phyloP scores from a whole-genome alignment of 192 early-diverging fungal species.

The Gryganskiella cystojenkinii region DNA sequence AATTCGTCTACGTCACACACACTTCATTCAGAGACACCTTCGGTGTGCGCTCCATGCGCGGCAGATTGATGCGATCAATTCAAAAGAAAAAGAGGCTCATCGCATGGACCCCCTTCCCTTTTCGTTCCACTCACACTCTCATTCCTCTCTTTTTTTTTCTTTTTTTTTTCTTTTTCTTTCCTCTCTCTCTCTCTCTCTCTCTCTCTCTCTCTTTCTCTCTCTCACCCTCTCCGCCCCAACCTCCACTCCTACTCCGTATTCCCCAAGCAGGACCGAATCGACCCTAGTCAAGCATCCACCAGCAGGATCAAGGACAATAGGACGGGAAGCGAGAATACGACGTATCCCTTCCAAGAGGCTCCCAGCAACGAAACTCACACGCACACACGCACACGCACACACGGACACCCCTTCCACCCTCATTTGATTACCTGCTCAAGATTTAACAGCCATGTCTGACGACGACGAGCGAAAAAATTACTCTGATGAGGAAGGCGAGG shows the following conservation, averaged over 20 bases:
- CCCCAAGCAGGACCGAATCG: slow-evolving; percentile 1
- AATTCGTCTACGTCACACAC: too few species aligned
- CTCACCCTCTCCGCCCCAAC: slow-evolving; percentile 4
- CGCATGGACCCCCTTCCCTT: slow-evolving; percentile 2
- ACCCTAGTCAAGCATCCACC: too few species aligned
- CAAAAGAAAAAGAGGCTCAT: too few species aligned
- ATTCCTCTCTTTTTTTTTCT: slow-evolving; percentile 2
- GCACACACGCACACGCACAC: not conserved
- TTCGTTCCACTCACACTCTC: slow-evolving; percentile 1
- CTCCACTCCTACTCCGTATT: not conserved
- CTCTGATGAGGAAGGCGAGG: slow-evolving; percentile 67
- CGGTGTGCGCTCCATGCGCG: too few species aligned
- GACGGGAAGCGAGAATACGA: slow-evolving; percentile 1
- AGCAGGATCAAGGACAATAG: too few species aligned
- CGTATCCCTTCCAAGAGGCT: not conserved
- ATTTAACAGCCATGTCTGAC: slow-evolving; percentile 39
- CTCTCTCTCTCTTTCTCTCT: slow-evolving; percentile 8
- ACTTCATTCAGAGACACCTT: too few species aligned
- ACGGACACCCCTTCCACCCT: too few species aligned
- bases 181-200: not conserved
- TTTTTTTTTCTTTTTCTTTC: not conserved
- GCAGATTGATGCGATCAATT: too few species aligned
- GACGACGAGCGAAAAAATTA: slow-evolving; percentile 61
- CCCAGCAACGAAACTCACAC: slow-evolving; percentile 4
- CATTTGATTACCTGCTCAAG: too few species aligned